These are phyloP conservation scores for Xylariales sp. DNA, from an alignment of 2,329 filamentous ascomycete species.

Conservation along the genomic window DNA sequence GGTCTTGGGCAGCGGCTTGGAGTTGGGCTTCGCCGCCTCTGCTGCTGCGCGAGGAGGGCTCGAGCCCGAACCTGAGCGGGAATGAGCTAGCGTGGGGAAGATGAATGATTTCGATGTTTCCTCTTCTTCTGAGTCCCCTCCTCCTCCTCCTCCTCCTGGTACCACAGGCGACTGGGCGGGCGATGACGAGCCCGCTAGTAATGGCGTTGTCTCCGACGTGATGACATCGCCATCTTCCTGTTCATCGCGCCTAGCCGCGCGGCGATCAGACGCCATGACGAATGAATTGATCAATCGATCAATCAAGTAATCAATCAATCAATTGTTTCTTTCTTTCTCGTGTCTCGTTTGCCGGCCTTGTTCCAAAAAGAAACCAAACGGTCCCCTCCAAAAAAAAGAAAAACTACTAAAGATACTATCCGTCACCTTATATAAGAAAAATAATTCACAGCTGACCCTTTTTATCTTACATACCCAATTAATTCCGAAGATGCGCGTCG, in stretches of 20 bases:
- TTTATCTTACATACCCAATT: no score
- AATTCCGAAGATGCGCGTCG: no score
- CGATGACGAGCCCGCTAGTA: constrained; percentile 28
- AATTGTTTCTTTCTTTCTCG: no score
- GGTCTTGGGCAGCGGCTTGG: constrained; percentile 64
- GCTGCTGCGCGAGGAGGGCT: constrained; percentile 20
- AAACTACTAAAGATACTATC: no score
- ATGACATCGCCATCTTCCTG: constrained; percentile 22
- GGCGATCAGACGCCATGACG: constrained; percentile 19
- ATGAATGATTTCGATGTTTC: constrained; percentile 6
- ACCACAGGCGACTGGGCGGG: constrained; percentile 15
- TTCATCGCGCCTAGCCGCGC: constrained; percentile 16
- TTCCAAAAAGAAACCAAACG: no score
- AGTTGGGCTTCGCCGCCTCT: no score
- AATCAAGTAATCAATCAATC: no score
- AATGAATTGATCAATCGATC: neutral
- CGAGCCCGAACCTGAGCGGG: constrained; percentile 20
- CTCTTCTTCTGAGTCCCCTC: constrained; percentile 4
- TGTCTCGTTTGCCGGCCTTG: no score
- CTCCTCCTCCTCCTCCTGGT: constrained; percentile 4
- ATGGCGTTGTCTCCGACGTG: constrained; percentile 33
- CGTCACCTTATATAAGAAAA: no score
- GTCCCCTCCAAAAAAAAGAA: no score
- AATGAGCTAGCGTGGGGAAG: neutral
- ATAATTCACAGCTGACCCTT: no score